These are phyloP conservation scores for Lentinula sp. DNA, from an alignment of 768 basidiomycete genomes.

Conservation along the genomic window DNA sequence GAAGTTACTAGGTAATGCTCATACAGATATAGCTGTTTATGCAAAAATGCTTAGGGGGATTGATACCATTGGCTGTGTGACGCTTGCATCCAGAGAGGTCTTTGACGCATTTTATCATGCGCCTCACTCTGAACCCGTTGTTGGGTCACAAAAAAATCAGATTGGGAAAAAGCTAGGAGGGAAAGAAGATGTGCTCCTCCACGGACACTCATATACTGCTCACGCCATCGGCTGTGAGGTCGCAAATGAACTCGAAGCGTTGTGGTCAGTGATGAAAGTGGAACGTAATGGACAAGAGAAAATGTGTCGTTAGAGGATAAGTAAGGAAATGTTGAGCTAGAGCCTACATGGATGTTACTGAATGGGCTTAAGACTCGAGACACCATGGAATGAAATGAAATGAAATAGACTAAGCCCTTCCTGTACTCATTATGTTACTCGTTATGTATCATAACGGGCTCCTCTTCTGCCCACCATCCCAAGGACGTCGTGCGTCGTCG, in stretches of 20 bases:
- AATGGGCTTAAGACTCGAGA: too few species aligned
- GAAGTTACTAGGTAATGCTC: conserved; percentile 55
- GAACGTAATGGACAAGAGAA: too few species aligned
- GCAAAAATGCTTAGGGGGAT: conserved; percentile 93
- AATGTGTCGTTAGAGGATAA: too few species aligned
- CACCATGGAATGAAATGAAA: too few species aligned
- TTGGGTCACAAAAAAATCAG: background rate
- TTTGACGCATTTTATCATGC: conserved; percentile 78
- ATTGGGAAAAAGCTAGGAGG: background rate
- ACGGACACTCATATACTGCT: conserved; percentile 95
- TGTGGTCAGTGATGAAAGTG: too few species aligned
- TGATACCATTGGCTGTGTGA: conserved; percentile 79
- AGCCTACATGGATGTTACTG: too few species aligned
- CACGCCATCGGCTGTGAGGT: conserved; percentile 92
- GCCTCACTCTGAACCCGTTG: conserved; percentile 15
- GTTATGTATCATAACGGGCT: too few species aligned
- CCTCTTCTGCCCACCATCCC: too few species aligned
- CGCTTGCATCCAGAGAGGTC: conserved; percentile 73
- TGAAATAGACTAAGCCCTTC: too few species aligned
- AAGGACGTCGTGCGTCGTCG: too few species aligned
- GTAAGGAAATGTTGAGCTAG: too few species aligned
- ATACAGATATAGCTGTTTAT: conserved; percentile 85
- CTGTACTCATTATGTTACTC: too few species aligned
- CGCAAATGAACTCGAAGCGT: conserved; percentile 47
- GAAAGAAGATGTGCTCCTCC: conserved; percentile 63